These are phyloP conservation scores for Sugiyamaella xylanicola DNA, from an alignment of 1,139 yeast species.

Conservation along the genomic window DNA sequence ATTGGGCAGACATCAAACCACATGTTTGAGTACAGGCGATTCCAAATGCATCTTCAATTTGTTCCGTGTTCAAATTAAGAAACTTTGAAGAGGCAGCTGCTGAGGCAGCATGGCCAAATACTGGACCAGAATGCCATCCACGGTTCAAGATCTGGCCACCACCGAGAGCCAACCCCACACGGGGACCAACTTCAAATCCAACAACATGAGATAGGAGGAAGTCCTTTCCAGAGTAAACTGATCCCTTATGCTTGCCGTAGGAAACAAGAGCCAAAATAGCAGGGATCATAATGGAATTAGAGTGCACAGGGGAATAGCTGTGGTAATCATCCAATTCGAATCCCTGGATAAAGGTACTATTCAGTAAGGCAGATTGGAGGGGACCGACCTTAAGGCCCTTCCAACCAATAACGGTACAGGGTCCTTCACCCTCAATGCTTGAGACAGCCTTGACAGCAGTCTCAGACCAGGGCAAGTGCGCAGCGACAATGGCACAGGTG, in stretches of 20 bases:
- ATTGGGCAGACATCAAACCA: constrained; percentile 26
- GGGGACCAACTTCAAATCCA: constrained; percentile 25
- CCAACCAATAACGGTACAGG: constrained; percentile 24
- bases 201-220: constrained; percentile 17
- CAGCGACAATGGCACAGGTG: constrained; percentile 21
- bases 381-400: constrained; percentile 16
- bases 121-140: constrained; percentile 26
- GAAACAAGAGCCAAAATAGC: constrained; percentile 19
- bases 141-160: constrained; percentile 22
- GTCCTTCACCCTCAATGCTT: constrained; percentile 19
- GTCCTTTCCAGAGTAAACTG: constrained; percentile 16
- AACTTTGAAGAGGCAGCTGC: constrained; percentile 21
- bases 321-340: constrained; percentile 25
- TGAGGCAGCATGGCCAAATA: constrained; percentile 24
- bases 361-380: constrained; percentile 20
- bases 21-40: constrained; percentile 26
- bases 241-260: constrained; percentile 2
- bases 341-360: constrained; percentile 24
- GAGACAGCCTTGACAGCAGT: constrained; percentile 22
- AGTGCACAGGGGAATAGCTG: constrained; percentile 23
- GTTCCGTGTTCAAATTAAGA: constrained; percentile 15
- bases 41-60: constrained; percentile 24
- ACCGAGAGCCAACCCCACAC: constrained; percentile 22
- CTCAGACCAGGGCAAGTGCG: constrained; percentile 26
- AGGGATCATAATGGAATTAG: constrained; percentile 24